Percentiles rank a stretch among this genome's conserved stretches.
These are phyloP conservation scores for Phlyctochytrium bullatum DNA, from an alignment of 192 early-diverging fungal genomes.

Conservation along the genomic window DNA sequence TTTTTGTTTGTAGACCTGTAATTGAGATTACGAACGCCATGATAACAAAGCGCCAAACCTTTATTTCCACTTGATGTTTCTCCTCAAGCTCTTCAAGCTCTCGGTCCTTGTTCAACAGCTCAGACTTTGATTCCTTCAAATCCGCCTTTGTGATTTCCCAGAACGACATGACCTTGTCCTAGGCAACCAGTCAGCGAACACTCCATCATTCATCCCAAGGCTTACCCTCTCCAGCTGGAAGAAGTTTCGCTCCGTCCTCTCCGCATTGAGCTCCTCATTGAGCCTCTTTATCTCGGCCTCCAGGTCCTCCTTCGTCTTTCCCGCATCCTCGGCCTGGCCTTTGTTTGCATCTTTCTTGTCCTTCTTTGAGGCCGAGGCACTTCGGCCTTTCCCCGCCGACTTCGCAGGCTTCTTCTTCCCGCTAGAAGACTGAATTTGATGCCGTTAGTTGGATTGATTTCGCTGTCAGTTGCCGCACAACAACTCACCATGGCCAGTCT, in stretches of 20 bases:
- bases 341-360: conserved; percentile 9
- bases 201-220: neutral
- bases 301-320: conserved; percentile 38
- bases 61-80: conserved; percentile 67
- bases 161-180: conserved; percentile 60
- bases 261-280: conserved; percentile 47
- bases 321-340: conserved; percentile 18
- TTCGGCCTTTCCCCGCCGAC: neutral
- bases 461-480: no score
- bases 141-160: conserved; percentile 64
- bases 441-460: neutral
- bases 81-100: conserved; percentile 64
- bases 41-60: conserved; percentile 32
- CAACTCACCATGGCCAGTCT: no score
- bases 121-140: conserved; percentile 42
- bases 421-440: neutral
- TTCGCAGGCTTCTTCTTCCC: neutral
- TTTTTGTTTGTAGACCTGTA: conserved; percentile 67
- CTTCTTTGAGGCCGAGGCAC: conserved; percentile 4
- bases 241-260: conserved; percentile 59
- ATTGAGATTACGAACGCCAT: neutral
- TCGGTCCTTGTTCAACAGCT: conserved; percentile 59
- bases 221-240: conserved; percentile 61
- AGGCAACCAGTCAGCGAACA: neutral
- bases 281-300: conserved; percentile 50